Base-by-base conservation (phyloP, 352 stramenopile genomes). In the Globisporangium uncinulatum region DNA sequence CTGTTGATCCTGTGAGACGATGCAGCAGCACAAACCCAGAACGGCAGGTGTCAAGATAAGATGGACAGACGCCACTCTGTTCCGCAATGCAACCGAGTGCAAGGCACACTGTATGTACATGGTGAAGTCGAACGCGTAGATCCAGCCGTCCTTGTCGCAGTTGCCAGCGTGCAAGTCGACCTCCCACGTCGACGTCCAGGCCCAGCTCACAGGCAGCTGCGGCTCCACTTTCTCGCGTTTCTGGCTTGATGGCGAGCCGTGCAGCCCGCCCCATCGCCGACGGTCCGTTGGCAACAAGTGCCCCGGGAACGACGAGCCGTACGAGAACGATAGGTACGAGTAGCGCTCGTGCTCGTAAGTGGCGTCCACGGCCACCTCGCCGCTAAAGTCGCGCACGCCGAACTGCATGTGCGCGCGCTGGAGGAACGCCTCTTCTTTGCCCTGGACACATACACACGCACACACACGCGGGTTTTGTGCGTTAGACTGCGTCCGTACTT, bases 281-380 rank as follows among this genome's bases (percentile, higher is more conserved):
- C 83, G 71, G 21, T 91, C 83, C 1, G 78, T 88, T 11, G 74
- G 74, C 49, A 90, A 65, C 48, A 92, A 66, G 51, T 92, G 83
- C 0, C 83, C 77, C 15, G 82, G 82, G 39, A 77, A 87, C 14
- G 75, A 80, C 9, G 76, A 81, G 2, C 82, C 79, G 71, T 76
- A 90, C 31, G 79, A 87, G 52, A 89, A 89, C 34, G 73, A 86
- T 39, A 90, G 54, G 32, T 87, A 90, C 49, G 82, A 89, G 63
- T 90, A 92, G n/a, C 82, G 73, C 56, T 90, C 71, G 54, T 92
- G 79, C 59, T 92, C 82, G 63, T 90, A 92, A 24, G 88, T 62
- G 41, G 89, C 82, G 61, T 92, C 82, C 7, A 89, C 65, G 3
- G 77, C 79, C 34, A 71, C 62, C 57, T 92, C 77, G 8, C 77